Conservation (phyloP, 2,329 filamentous ascomycete species). For the Magnaporthiopsis rhizophila region DNA sequence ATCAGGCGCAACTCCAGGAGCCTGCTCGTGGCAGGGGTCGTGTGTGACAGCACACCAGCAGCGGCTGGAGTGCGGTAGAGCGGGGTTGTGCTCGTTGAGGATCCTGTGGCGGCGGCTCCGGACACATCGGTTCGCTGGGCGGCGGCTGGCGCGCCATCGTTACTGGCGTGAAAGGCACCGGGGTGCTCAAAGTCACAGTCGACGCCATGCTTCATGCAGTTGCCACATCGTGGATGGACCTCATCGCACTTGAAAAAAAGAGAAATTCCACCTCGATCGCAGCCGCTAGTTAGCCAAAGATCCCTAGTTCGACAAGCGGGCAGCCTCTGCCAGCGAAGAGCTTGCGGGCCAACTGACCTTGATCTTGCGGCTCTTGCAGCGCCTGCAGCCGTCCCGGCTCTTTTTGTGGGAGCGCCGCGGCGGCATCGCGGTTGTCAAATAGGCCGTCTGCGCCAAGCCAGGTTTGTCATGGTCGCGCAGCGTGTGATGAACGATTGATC, state of each 20-base stretch:
- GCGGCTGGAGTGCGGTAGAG: slow-evolving; percentile 28
- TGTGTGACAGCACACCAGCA: slow-evolving; percentile 22
- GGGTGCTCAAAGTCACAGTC: slow-evolving; percentile 56
- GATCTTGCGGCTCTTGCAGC: slow-evolving; percentile 62
- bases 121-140: not conserved
- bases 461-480: slow-evolving; percentile 12
- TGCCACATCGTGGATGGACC: slow-evolving; percentile 55
- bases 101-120: slow-evolving; percentile 16
- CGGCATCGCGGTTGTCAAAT: slow-evolving; percentile 38
- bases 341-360: slow-evolving; percentile 40
- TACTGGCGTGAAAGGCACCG: slow-evolving; percentile 4
- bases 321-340: not conserved
- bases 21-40: slow-evolving; percentile 30
- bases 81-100: slow-evolving; percentile 22
- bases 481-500: not conserved
- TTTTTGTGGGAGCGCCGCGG: slow-evolving; percentile 63
- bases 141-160: slow-evolving; percentile 6
- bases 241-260: slow-evolving; percentile 48
- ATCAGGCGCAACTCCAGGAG: slow-evolving; percentile 55
- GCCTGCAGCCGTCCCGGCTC: slow-evolving; percentile 56
- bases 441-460: slow-evolving; percentile 10
- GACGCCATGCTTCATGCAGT: slow-evolving; percentile 60
- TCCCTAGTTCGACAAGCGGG: not conserved
- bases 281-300: not conserved
- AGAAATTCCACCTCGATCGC: not conserved